These are phyloP conservation scores for Casaregolazyma lundiana DNA, from an alignment of 1,139 yeast species.

Conservation along the genomic window DNA sequence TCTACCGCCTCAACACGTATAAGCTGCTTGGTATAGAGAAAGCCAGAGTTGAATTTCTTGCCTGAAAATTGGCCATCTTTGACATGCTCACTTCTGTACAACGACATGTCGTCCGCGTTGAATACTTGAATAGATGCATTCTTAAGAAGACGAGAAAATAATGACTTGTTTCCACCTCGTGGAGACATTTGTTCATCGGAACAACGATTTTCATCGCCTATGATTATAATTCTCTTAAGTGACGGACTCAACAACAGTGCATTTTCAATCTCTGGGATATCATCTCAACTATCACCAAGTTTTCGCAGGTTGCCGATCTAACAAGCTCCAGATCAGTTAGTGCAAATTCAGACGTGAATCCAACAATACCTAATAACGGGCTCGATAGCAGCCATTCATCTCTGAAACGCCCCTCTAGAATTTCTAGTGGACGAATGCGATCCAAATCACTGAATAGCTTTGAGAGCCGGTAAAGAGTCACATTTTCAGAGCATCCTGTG, in stretches of 20 bases:
- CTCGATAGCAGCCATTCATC: slow-evolving; percentile 1
- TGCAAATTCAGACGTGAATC: not conserved
- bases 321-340: not conserved
- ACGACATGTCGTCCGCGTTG: not conserved
- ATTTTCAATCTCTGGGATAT: slow-evolving; percentile 4
- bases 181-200: not conserved
- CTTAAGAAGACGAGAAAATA: slow-evolving; percentile 3
- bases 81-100: not conserved
- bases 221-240: slow-evolving; percentile 4
- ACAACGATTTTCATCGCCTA: slow-evolving; percentile 4
- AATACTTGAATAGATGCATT: not conserved
- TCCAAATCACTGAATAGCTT: slow-evolving; percentile 9
- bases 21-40: slow-evolving; percentile 37
- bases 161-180: not conserved
- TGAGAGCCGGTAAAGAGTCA: not conserved
- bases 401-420: slow-evolving; percentile 1
- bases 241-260: not conserved
- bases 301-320: not conserved
- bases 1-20: slow-evolving; percentile 37
- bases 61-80: slow-evolving; percentile 1
- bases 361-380: not conserved
- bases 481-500: not conserved
- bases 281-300: slow-evolving; percentile 1
- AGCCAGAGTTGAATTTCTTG: slow-evolving; percentile 39
- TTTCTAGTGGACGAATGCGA: slow-evolving; percentile 9